Conservation (phyloP, 2,329 filamentous ascomycete species). For the Aspergillus sp. region DNA sequence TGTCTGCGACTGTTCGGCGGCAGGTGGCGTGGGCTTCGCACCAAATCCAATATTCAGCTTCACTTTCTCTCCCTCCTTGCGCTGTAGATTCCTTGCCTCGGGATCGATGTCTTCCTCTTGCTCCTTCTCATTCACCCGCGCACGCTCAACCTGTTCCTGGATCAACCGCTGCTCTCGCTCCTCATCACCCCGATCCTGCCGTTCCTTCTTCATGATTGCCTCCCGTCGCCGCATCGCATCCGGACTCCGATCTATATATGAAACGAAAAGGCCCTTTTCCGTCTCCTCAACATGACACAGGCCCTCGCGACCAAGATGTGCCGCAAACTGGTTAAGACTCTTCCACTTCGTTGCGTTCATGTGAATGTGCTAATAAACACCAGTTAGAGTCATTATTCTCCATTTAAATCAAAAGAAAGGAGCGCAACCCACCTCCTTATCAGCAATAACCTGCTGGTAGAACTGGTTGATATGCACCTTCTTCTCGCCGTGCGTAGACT, state of each 20-base stretch:
- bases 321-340: conserved; percentile 84
- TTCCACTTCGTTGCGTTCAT: conserved; percentile 94
- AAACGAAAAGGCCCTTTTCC: conserved; percentile 76
- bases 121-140: conserved; percentile 58
- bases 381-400: not conserved
- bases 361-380: conserved; percentile 64
- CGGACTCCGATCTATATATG: conserved; percentile 89
- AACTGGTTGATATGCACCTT: conserved; percentile 86
- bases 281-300: conserved; percentile 89
- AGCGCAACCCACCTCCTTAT: conserved; percentile 58
- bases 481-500: conserved; percentile 88
- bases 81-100: conserved; percentile 46
- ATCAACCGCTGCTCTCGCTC: conserved; percentile 83
- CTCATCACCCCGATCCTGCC: conserved; percentile 86
- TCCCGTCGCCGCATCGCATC: conserved; percentile 80
- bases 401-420: not conserved
- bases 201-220: conserved; percentile 77
- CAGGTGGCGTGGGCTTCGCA: conserved; percentile 20
- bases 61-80: conserved; percentile 73
- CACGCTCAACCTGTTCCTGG: conserved; percentile 77
- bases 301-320: conserved; percentile 79
- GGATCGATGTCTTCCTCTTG: conserved; percentile 41
- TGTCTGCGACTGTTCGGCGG: conserved; percentile 18
- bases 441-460: conserved; percentile 89
- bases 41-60: conserved; percentile 64